These are phyloP conservation scores for Psilocybe cubensis DNA, from an alignment of 768 basidiomycete genomes.

Conservation along the genomic window DNA sequence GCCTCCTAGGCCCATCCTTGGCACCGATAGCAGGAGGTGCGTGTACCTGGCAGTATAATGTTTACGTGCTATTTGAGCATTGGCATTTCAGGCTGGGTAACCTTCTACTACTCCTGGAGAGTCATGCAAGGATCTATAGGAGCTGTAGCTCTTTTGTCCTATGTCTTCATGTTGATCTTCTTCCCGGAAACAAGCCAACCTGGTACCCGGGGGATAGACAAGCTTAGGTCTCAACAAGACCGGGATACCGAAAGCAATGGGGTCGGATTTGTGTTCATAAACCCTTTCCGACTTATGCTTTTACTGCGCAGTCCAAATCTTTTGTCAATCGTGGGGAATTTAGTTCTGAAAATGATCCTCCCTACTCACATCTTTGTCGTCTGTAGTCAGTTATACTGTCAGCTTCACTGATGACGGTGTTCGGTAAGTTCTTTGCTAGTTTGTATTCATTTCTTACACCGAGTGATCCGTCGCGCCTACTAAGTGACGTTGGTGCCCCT, in stretches of 20 bases:
- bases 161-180: slow-evolving; percentile 42
- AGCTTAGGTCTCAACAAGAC: slow-evolving; percentile 24
- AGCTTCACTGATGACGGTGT: slow-evolving; percentile 16
- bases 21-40: slow-evolving; percentile 63
- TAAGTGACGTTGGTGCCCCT: slow-evolving; percentile 59
- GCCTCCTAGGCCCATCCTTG: slow-evolving; percentile 60
- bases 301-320: slow-evolving; percentile 66
- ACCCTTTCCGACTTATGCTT: slow-evolving; percentile 56
- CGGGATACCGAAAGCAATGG: slow-evolving; percentile 10
- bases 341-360: not conserved
- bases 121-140: slow-evolving; percentile 54
- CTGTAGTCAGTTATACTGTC: slow-evolving; percentile 15
- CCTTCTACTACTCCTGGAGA: slow-evolving; percentile 72
- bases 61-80: not conserved
- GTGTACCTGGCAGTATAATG: not conserved
- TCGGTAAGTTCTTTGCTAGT: slow-evolving; percentile 12
- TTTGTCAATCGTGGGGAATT: slow-evolving; percentile 48
- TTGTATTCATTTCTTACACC: not conserved
- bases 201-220: slow-evolving; percentile 56
- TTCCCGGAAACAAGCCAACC: slow-evolving; percentile 77
- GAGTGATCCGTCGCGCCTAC: not conserved
- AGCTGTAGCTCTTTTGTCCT: slow-evolving; percentile 38
- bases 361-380: not conserved
- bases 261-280: slow-evolving; percentile 49
- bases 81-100: slow-evolving; percentile 40